Percentiles rank a stretch among this genome's conserved stretches.
Conservation (phyloP, 352 stramenopile genomes). For the Phytopythium kandeliae region DNA sequence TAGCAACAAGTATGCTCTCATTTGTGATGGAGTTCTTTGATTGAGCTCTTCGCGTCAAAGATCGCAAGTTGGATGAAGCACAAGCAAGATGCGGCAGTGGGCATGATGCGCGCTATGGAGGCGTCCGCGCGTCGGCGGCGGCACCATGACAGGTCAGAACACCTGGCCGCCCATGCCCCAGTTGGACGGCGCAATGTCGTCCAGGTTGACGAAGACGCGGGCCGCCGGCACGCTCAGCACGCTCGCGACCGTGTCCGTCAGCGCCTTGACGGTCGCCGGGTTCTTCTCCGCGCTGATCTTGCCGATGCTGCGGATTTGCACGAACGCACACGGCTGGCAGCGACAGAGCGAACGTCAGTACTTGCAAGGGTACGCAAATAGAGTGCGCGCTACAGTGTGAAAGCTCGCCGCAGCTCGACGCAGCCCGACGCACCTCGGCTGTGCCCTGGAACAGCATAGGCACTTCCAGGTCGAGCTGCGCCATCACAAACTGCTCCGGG, state of each 20-base stretch:
- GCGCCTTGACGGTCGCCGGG: slow-evolving; percentile 5
- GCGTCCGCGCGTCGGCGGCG: too few species aligned
- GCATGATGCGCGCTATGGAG: too few species aligned
- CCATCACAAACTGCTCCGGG: slow-evolving; percentile 33
- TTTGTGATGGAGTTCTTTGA: too few species aligned
- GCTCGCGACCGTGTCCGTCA: slow-evolving; percentile 7
- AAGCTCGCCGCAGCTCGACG: too few species aligned
- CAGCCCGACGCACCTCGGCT: slow-evolving; percentile 21
- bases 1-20: too few species aligned
- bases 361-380: too few species aligned
- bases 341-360: neutral
- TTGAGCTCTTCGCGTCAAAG: too few species aligned
- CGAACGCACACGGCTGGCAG: slow-evolving; percentile 29
- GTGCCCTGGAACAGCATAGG: slow-evolving; percentile 26
- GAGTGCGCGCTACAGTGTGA: too few species aligned
- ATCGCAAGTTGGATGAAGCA: too few species aligned
- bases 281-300: slow-evolving; percentile 9
- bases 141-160: too few species aligned
- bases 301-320: slow-evolving; percentile 20
- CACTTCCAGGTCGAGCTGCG: slow-evolving; percentile 29
- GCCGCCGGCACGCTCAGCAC: slow-evolving; percentile 3
- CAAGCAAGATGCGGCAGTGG: too few species aligned
- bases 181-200: slow-evolving; percentile 7
- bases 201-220: slow-evolving; percentile 11
- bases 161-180: slow-evolving; percentile 8